phyloP scores from a whole-genome alignment of 257 asterid species.

The Penstemon davidsonii region DNA sequence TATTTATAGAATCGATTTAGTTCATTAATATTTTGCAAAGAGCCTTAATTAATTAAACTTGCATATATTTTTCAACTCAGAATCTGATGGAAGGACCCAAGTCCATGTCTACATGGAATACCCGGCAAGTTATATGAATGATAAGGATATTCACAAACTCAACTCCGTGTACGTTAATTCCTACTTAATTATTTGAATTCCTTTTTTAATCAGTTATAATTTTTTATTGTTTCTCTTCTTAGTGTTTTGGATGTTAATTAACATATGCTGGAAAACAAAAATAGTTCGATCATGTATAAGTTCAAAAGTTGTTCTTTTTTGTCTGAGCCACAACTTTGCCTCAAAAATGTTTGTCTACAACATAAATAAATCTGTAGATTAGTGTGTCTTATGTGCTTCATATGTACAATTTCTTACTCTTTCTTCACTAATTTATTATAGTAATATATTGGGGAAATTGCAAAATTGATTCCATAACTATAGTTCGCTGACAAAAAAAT shows the following conservation, averaged over 20 bases:
- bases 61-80: neutral
- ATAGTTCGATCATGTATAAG: neutral
- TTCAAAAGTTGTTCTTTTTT: neutral
- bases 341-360: neutral
- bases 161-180: conserved; percentile 18
- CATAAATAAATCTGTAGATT: neutral
- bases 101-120: neutral
- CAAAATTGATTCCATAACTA: too few species aligned
- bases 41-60: neutral
- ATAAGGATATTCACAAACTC: neutral
- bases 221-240: too few species aligned
- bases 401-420: neutral
- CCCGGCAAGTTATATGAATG: conserved; percentile 23
- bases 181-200: too few species aligned
- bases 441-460: too few species aligned
- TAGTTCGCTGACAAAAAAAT: too few species aligned
- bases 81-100: neutral
- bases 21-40: neutral
- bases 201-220: too few species aligned
- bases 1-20: conserved; percentile 20
- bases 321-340: neutral
- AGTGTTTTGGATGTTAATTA: too few species aligned
- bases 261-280: neutral
- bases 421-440: too few species aligned
- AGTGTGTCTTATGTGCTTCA: neutral